A percentile compares a stretch with the other conserved stretches of the same genome.
phyloP scores from a whole-genome alignment of 108 stramenopile species.

The Craspedostauros australis region DNA sequence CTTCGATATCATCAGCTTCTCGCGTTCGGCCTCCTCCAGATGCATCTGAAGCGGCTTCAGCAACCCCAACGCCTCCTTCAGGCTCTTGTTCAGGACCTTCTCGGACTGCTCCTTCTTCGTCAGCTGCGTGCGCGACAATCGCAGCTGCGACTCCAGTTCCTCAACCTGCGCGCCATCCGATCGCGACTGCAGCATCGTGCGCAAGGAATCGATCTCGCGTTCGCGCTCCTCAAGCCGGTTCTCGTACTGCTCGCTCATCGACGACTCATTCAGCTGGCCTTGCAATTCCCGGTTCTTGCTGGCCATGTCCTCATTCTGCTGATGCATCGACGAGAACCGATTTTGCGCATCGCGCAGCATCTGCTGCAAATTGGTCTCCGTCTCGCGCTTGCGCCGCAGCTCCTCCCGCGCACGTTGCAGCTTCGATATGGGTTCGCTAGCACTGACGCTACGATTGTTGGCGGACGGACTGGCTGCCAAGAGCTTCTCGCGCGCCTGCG shows the following conservation, averaged over 20 bases:
- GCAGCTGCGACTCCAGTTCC: constrained; percentile 20
- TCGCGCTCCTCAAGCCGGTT: constrained; percentile 5
- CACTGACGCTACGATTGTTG: constrained; percentile 4
- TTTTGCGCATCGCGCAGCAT: constrained; percentile 34
- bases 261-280: constrained; percentile 20
- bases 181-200: constrained; percentile 2
- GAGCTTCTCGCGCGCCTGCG: constrained; percentile 14
- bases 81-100: constrained; percentile 32
- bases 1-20: constrained; percentile 36
- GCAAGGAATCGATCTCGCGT: neutral
- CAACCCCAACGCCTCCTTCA: constrained; percentile 47
- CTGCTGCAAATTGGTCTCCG: constrained; percentile 31
- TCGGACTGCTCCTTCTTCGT: constrained; percentile 25
- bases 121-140: constrained; percentile 19
- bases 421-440: constrained; percentile 22
- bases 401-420: constrained; percentile 35
- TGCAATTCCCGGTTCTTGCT: constrained; percentile 32
- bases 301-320: constrained; percentile 29
- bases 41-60: constrained; percentile 45
- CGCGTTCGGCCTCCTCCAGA: constrained; percentile 45
- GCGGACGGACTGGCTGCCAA: neutral
- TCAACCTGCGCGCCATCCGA: constrained; percentile 7
- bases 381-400: constrained; percentile 38
- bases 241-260: constrained; percentile 5
- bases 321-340: constrained; percentile 29